Evolutionary conservation across 108 stramenopile genomes (phyloP).

Genomic region (Stephanodiscus triporus): DNA sequence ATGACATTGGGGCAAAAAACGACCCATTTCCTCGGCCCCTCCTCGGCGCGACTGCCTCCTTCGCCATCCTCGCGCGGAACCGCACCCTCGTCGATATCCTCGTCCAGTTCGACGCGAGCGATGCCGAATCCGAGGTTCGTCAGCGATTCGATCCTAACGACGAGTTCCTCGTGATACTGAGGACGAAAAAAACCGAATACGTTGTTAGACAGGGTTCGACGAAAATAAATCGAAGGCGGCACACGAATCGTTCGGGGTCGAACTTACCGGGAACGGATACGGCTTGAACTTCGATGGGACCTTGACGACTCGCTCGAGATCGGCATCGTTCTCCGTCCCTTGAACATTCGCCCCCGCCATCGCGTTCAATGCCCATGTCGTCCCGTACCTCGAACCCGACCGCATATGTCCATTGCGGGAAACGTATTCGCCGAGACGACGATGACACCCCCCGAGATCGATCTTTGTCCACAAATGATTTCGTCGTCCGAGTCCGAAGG

Average conservation of each 20-base stretch:
- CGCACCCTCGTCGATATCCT: constrained; percentile 10
- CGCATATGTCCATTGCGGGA: neutral
- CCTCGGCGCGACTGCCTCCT: neutral
- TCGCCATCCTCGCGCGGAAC: neutral
- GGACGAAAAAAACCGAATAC: neutral
- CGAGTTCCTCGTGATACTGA: constrained; percentile 60
- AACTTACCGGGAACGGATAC: constrained; percentile 45
- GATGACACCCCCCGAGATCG: constrained; percentile 1
- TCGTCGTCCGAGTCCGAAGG: neutral
- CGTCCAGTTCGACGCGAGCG: constrained; percentile 49
- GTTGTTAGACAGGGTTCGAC: neutral
- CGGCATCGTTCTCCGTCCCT: constrained; percentile 2
- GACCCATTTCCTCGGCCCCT: constrained; percentile 73
- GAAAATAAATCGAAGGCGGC: neutral
- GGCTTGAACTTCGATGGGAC: constrained; percentile 50
- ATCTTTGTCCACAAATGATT: neutral
- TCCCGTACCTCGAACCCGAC: neutral
- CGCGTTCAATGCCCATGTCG: constrained; percentile 27
- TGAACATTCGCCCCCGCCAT: constrained; percentile 2
- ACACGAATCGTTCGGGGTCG: neutral
- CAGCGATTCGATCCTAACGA: constrained; percentile 60
- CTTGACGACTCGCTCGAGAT: neutral
- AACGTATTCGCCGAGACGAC: neutral
- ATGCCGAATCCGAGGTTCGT: constrained; percentile 86
- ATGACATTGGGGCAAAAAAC: constrained; percentile 91